A percentile compares a stretch with the other conserved stretches of the same genome.
phyloP scores from a whole-genome alignment of 2,329 filamentous ascomycete species.

The Epichloe amarillans region DNA sequence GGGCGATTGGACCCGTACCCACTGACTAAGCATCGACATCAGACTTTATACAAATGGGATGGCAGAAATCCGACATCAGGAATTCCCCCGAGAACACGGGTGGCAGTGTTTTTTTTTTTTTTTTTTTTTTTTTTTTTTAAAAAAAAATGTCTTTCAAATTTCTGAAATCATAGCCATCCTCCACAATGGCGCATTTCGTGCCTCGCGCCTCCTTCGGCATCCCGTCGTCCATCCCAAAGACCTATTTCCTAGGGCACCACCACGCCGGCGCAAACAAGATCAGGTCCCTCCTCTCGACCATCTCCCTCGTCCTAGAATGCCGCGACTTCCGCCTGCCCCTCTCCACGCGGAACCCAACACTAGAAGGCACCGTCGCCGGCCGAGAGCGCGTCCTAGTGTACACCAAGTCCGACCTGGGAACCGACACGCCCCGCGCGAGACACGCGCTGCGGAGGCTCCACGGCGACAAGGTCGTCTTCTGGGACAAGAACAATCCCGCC shows the following conservation, averaged over 20 bases:
- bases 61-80: background rate
- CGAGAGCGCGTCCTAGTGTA: slow-evolving; percentile 73
- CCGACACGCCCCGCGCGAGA: slow-evolving; percentile 17
- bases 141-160: background rate
- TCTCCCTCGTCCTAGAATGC: slow-evolving; percentile 86
- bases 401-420: slow-evolving; percentile 72
- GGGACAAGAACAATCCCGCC: slow-evolving; percentile 23
- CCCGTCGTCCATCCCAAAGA: slow-evolving; percentile 63
- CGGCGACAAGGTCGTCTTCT: slow-evolving; percentile 28
- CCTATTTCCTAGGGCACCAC: slow-evolving; percentile 94
- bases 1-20: background rate
- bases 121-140: too few relatives aligned
- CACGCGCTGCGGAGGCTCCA: slow-evolving; percentile 20
- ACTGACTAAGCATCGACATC: background rate
- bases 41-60: background rate
- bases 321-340: slow-evolving; percentile 85
- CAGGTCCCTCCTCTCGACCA: slow-evolving; percentile 63
- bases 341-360: slow-evolving; percentile 78
- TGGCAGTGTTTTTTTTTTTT: too few relatives aligned
- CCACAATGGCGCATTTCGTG: slow-evolving; percentile 39
- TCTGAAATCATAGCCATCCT: background rate
- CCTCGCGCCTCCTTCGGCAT: slow-evolving; percentile 62
- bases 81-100: background rate
- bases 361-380: slow-evolving; percentile 64
- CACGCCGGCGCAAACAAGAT: slow-evolving; percentile 68